phyloP scores from a whole-genome alignment of 345 rosid genomes.

The Arabidopsis arenosa region DNA sequence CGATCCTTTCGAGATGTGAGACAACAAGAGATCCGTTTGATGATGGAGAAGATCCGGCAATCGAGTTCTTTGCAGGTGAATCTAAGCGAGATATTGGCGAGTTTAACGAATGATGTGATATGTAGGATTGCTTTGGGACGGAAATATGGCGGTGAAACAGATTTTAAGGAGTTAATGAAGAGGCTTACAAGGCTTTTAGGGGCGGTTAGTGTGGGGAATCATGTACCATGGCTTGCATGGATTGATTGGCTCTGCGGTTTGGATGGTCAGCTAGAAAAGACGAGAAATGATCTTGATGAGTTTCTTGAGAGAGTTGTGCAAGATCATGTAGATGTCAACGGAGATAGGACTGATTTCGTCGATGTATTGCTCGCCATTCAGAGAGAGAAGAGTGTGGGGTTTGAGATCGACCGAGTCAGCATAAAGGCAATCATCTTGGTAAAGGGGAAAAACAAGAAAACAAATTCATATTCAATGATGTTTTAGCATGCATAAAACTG shows the following conservation, averaged over 20 bases:
- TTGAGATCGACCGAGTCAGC: constrained; percentile 36
- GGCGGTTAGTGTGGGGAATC: constrained; percentile 45
- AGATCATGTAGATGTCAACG: constrained; percentile 13
- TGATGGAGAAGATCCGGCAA: constrained; percentile 40
- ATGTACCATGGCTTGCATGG: constrained; percentile 62
- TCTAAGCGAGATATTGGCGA: constrained; percentile 45
- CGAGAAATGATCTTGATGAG: constrained; percentile 37
- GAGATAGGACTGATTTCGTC: constrained; percentile 18
- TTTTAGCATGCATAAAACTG: not conserved
- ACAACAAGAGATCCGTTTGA: constrained; percentile 50
- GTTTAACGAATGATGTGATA: constrained; percentile 50
- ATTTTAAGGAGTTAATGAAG: constrained; percentile 44
- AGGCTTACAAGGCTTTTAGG: constrained; percentile 48
- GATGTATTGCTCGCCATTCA: constrained; percentile 39
- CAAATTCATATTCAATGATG: not conserved
- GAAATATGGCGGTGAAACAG: constrained; percentile 51
- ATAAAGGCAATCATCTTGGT: constrained; percentile 57
- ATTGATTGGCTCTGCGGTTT: constrained; percentile 40
- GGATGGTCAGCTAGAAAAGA: constrained; percentile 28
- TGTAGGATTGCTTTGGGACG: constrained; percentile 60
- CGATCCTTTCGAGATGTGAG: constrained; percentile 48
- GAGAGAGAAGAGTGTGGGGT: constrained; percentile 39
- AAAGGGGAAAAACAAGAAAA: not conserved
- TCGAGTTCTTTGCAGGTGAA: constrained; percentile 39
- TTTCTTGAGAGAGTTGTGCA: constrained; percentile 37